phyloP scores from a whole-genome alignment of 2,329 filamentous ascomycete genomes.

The Penicillium sp. region DNA sequence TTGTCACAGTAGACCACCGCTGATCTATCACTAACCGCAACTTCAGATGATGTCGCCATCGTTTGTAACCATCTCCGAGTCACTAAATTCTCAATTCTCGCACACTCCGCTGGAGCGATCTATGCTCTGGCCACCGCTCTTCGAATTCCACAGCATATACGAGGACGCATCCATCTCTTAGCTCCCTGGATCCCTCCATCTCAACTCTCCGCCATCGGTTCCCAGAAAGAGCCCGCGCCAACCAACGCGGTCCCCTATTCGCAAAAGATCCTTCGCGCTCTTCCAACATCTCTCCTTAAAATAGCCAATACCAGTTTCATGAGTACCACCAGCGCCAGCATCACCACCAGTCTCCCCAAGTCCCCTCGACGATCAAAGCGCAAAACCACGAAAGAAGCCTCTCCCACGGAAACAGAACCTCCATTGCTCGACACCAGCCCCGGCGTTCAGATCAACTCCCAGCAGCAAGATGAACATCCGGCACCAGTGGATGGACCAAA shows the following conservation, averaged over 20 bases:
- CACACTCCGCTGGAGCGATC: constrained; percentile 95
- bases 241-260: constrained; percentile 84
- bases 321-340: constrained; percentile 79
- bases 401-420: constrained; percentile 41
- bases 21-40: background rate
- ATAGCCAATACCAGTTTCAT: constrained; percentile 96
- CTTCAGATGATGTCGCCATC: constrained; percentile 72
- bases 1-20: background rate
- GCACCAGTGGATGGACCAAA: constrained; percentile 17
- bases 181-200: constrained; percentile 91
- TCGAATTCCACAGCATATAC: constrained; percentile 92
- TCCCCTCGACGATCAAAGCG: constrained; percentile 57
- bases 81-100: constrained; percentile 90
- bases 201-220: constrained; percentile 75
- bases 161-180: constrained; percentile 86
- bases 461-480: constrained; percentile 19
- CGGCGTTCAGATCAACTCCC: constrained; percentile 11
- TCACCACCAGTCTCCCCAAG: constrained; percentile 72
- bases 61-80: constrained; percentile 91
- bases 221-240: constrained; percentile 67
- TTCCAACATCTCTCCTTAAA: constrained; percentile 86
- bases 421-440: constrained; percentile 46
- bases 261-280: constrained; percentile 80
- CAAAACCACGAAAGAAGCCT: constrained; percentile 44
- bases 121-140: constrained; percentile 93